Conservation (phyloP, 106 monocot genomes). For the Apostasia ramifera region DNA sequence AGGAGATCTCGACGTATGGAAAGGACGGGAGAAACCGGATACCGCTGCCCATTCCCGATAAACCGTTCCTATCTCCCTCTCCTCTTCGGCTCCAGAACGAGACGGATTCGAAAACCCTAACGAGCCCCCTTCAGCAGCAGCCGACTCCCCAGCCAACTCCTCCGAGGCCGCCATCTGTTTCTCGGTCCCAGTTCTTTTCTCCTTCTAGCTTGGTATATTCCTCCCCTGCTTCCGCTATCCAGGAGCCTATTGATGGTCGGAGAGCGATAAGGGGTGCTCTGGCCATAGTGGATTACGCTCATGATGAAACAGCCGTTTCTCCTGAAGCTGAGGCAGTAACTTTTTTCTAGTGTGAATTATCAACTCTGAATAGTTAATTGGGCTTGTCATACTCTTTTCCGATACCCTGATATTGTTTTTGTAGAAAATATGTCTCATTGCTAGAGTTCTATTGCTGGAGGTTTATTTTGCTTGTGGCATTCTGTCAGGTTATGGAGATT, state of each 20-base stretch:
- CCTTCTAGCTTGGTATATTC: slow-evolving; percentile 5
- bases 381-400: background rate
- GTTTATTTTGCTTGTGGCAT: background rate
- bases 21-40: background rate
- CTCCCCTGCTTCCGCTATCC: slow-evolving; percentile 7
- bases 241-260: slow-evolving; percentile 6
- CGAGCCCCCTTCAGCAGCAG: slow-evolving; percentile 13
- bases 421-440: background rate
- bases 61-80: slow-evolving; percentile 6
- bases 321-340: slow-evolving; percentile 61
- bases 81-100: slow-evolving; percentile 26
- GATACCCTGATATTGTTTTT: too few relatives aligned
- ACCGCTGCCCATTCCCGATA: background rate
- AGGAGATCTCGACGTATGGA: background rate
- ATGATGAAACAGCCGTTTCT: slow-evolving; percentile 84
- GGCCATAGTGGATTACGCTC: slow-evolving; percentile 79
- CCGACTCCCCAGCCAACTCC: slow-evolving; percentile 5
- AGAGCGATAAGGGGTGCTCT: slow-evolving; percentile 28
- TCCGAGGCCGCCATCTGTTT: slow-evolving; percentile 14
- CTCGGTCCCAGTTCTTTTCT: slow-evolving; percentile 15
- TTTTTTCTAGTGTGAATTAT: background rate
- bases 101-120: slow-evolving; percentile 44
- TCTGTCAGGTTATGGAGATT: slow-evolving; percentile 39
- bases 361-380: background rate
- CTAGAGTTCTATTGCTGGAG: background rate